Conservation (phyloP, 768 basidiomycete species). For the Leccinum obscurum region DNA sequence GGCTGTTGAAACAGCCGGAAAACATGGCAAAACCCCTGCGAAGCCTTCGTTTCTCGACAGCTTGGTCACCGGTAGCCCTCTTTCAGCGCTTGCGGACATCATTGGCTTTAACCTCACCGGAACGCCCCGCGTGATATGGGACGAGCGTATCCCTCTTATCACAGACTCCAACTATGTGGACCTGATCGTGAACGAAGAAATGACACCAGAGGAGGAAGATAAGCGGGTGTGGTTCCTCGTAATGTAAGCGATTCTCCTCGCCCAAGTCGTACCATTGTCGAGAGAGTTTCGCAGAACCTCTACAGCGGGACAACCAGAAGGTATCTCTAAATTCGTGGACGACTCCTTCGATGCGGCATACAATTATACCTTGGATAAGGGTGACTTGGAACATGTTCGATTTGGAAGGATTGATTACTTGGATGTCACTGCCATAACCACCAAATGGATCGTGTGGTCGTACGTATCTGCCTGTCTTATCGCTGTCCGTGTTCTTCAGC, state of each 20-base stretch:
- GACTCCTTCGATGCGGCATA: slow-evolving; percentile 72
- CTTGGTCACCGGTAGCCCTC: slow-evolving; percentile 52
- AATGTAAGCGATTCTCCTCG: slow-evolving; percentile 51
- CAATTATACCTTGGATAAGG: slow-evolving; percentile 57
- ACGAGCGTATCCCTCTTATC: slow-evolving; percentile 71
- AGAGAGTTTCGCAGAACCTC: slow-evolving; percentile 45
- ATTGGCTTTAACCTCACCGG: slow-evolving; percentile 76
- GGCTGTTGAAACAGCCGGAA: slow-evolving; percentile 27
- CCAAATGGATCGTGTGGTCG: slow-evolving; percentile 87
- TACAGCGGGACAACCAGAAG: slow-evolving; percentile 58
- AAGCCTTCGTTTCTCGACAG: slow-evolving; percentile 31
- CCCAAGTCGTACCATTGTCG: neutral
- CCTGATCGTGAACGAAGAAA: slow-evolving; percentile 65
- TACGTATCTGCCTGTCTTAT: slow-evolving; percentile 38
- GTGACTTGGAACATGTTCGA: slow-evolving; percentile 68
- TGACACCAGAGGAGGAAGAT: slow-evolving; percentile 63
- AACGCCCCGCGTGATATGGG: slow-evolving; percentile 51
- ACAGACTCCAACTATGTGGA: slow-evolving; percentile 81
- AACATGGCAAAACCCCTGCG: slow-evolving; percentile 12
- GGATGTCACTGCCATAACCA: slow-evolving; percentile 79
- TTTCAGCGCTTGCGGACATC: slow-evolving; percentile 52
- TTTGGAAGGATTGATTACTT: slow-evolving; percentile 90
- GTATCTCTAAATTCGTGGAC: slow-evolving; percentile 70
- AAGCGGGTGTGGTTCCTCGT: slow-evolving; percentile 76
- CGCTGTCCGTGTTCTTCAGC: neutral